Evolutionary conservation across 352 stramenopile genomes (phyloP).

Genomic region (Halophytophthora batemanensis): DNA sequence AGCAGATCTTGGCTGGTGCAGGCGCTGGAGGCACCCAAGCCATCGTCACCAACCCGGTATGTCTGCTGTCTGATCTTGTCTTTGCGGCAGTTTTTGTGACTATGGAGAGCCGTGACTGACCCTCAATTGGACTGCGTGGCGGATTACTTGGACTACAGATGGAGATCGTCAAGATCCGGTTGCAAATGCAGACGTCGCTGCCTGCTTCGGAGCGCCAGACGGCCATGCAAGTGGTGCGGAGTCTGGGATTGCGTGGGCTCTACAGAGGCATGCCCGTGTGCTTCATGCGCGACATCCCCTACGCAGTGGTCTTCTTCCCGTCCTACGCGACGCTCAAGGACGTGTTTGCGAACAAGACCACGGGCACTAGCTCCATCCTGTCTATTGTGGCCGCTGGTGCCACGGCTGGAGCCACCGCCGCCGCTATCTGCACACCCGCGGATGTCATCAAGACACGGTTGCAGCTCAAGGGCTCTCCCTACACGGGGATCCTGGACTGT

Average conservation of each 20-base stretch:
- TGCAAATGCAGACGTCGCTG: constrained; percentile 84
- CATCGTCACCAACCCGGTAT: constrained; percentile 83
- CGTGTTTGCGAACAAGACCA: constrained; percentile 34
- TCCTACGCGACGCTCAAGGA: constrained; percentile 75
- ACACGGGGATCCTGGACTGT: constrained; percentile 84
- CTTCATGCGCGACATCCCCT: constrained; percentile 90
- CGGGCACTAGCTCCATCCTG: constrained; percentile 53
- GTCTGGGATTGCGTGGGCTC: constrained; percentile 75
- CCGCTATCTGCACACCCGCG: constrained; percentile 53
- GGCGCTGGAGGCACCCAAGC: constrained; percentile 80
- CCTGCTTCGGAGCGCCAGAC: constrained; percentile 57
- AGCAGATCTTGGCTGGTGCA: constrained; percentile 65
- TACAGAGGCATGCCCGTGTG: constrained; percentile 88
- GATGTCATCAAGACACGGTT: constrained; percentile 91
- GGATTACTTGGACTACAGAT: constrained; percentile 40
- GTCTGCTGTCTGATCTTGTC: constrained; percentile 14
- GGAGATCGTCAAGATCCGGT: constrained; percentile 91
- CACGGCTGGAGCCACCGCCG: constrained; percentile 56
- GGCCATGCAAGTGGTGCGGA: constrained; percentile 52
- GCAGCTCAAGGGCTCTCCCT: constrained; percentile 77
- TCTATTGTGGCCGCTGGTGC: constrained; percentile 66
- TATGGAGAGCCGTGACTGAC: background rate
- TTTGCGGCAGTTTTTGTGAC: background rate
- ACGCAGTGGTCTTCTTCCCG: constrained; percentile 93
- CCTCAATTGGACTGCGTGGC: background rate